Base-by-base conservation (phyloP, 2,329 filamentous ascomycete genomes). In the Davidsoniella eucalypti region DNA sequence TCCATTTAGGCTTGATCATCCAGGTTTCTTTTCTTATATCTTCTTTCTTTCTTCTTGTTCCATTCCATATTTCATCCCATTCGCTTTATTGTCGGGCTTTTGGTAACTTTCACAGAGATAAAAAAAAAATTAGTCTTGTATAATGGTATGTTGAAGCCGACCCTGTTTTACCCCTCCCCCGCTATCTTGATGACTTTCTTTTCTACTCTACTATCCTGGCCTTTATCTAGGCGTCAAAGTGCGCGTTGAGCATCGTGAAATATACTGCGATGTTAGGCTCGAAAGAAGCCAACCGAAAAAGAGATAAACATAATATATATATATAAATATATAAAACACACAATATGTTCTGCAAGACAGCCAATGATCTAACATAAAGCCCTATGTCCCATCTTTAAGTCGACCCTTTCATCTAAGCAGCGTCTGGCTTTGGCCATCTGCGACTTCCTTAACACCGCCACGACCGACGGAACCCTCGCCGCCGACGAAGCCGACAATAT, bases 361-460 rank as follows among this genome's bases (percentile, higher is more conserved):
- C 8, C 8, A 33, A 33, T 33, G 26, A 8, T 33, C 26, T 33
- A 38, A 38, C 18, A 47, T 36, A 25, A 25, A 21, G 17, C 29
- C 33, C 29, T 17, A 10, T n/a, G 14, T 36, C 46, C 41, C 12
- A 12, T 26, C 9, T 17, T 8, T 4, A 40, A 62, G 61, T 58
- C 61, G 45, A 55, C 69, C 54, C 66, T 70, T 41, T 69, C 70
- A 49, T 69, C 74, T 52, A 76, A 78, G 65, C 78, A 98, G 77
- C 87, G 88, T 69, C 83, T 98, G 56, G 92, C 92, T 65, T 85
- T 98, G 64, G 87, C 92, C 59, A 90, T 98, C 66, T 87, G 94
- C 71, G 87, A 96, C 69, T 98, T 94, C 72, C 82, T 98, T 54
- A 76, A 76, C 59, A 80, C 78, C 53, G 94, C 87, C 43, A 71